These are phyloP conservation scores for Actinomortierella wolfii DNA, from an alignment of 371 early-diverging fungal genomes.

Conservation along the genomic window DNA sequence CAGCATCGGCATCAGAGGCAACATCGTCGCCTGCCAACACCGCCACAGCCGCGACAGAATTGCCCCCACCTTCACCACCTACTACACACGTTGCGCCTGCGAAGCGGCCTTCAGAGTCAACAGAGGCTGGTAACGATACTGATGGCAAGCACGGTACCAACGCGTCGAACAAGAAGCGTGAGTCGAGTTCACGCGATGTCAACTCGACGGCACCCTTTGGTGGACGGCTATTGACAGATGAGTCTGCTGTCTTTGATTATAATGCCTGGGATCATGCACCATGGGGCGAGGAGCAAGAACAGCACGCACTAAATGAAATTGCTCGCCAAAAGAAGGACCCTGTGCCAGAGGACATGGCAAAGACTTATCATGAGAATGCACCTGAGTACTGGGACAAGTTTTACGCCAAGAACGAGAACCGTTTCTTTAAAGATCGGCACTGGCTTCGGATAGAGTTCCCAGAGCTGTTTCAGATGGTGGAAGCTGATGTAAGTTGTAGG, in stretches of 20 bases:
- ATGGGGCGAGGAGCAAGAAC: conserved; percentile 78
- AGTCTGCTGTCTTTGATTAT: conserved; percentile 70
- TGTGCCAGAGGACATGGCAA: conserved; percentile 20
- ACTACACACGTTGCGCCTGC: too few relatives aligned
- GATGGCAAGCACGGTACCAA: too few relatives aligned
- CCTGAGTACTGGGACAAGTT: conserved; percentile 71
- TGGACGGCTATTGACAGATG: conserved; percentile 60
- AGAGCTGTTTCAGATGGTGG: conserved; percentile 64
- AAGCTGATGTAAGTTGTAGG: conserved; percentile 18
- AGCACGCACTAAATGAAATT: conserved; percentile 37
- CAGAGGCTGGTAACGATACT: too few relatives aligned
- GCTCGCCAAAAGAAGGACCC: conserved; percentile 25
- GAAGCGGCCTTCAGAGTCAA: too few relatives aligned
- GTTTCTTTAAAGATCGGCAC: conserved; percentile 95
- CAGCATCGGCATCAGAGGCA: too few relatives aligned
- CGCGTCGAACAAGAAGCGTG: conserved; percentile 27
- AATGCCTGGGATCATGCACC: conserved; percentile 91
- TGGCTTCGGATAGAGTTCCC: conserved; percentile 95
- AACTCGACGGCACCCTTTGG: conserved; percentile 59
- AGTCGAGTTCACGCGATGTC: conserved; percentile 42
- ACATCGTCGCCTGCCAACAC: too few relatives aligned
- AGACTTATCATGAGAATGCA: conserved; percentile 41
- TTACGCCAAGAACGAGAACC: conserved; percentile 89
- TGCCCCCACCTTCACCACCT: too few relatives aligned
- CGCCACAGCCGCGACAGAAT: too few relatives aligned